These are phyloP conservation scores for Aegilops speltoides DNA, from an alignment of 176 grass and related monocot genomes.

Conservation along the genomic window DNA sequence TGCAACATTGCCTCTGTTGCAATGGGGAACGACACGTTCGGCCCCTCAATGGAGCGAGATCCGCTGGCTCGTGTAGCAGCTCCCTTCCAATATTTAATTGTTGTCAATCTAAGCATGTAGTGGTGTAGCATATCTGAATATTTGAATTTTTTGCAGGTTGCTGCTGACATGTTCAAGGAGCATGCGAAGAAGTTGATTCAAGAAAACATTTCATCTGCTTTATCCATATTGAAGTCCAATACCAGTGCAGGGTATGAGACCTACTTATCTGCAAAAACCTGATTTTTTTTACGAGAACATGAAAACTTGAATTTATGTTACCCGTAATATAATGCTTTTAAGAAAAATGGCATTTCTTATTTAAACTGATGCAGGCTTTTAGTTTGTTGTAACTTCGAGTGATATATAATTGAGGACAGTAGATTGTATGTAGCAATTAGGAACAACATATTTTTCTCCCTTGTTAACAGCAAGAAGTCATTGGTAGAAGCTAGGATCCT, in stretches of 20 bases:
- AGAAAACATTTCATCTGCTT: constrained; percentile 78
- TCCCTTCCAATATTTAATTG: background rate
- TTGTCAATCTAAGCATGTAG: constrained; percentile 7
- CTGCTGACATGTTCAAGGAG: constrained; percentile 89
- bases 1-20: too few relatives aligned
- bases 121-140: constrained; percentile 6
- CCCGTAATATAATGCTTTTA: constrained; percentile 3
- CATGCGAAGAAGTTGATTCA: constrained; percentile 73
- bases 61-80: too few relatives aligned
- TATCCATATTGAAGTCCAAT: constrained; percentile 76
- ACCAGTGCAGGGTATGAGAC: constrained; percentile 56
- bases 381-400: background rate
- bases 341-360: background rate
- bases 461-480: constrained; percentile 6
- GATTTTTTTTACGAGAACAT: background rate
- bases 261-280: constrained; percentile 20
- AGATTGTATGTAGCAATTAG: constrained; percentile 2
- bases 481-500: too few relatives aligned
- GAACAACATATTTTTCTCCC: background rate
- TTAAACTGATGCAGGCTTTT: background rate
- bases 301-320: constrained; percentile 11
- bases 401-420: constrained; percentile 11
- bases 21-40: too few relatives aligned
- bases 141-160: constrained; percentile 60
- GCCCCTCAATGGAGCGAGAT: too few relatives aligned